Conservation (phyloP, 2,329 filamentous ascomycete genomes). For the Fusarium anguioides region DNA sequence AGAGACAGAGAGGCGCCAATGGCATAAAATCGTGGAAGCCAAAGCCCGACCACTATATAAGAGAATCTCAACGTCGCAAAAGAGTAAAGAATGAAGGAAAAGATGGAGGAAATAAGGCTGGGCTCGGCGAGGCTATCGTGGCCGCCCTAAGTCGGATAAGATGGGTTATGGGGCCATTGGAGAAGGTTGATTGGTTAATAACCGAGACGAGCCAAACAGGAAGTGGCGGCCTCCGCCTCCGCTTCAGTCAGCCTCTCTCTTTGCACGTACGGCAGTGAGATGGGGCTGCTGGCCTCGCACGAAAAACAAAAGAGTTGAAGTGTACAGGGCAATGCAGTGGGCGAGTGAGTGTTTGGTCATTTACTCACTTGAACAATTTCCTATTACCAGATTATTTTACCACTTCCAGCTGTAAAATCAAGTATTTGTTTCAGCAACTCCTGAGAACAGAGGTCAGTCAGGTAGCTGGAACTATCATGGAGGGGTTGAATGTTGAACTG, state of each 20-base stretch:
- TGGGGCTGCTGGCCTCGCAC: constrained; percentile 30
- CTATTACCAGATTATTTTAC: background rate
- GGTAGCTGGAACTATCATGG: constrained; percentile 13
- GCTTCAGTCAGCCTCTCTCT: constrained; percentile 43
- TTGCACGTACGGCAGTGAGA: constrained; percentile 19
- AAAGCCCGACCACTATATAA: constrained; percentile 19
- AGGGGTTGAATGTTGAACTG: constrained; percentile 15
- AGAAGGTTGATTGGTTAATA: constrained; percentile 44
- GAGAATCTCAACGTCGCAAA: constrained; percentile 13
- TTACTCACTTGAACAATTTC: constrained; percentile 30
- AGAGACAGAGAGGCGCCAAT: constrained; percentile 16
- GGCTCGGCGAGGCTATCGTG: constrained; percentile 46
- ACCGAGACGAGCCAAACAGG: constrained; percentile 34
- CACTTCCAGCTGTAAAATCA: background rate
- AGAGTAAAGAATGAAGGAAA: constrained; percentile 16
- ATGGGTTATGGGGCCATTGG: constrained; percentile 16
- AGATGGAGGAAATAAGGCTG: constrained; percentile 41
- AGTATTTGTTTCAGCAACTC: background rate
- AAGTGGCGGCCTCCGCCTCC: constrained; percentile 30
- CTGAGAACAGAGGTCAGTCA: background rate
- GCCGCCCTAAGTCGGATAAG: constrained; percentile 21
- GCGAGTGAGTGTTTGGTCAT: constrained; percentile 11
- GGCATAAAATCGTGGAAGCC: constrained; percentile 12
- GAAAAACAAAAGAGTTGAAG: constrained; percentile 15
- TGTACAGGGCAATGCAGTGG: background rate